Base-by-base conservation (phyloP, 441 rosid genomes). In the Cnidoscolus chayamansa region DNA sequence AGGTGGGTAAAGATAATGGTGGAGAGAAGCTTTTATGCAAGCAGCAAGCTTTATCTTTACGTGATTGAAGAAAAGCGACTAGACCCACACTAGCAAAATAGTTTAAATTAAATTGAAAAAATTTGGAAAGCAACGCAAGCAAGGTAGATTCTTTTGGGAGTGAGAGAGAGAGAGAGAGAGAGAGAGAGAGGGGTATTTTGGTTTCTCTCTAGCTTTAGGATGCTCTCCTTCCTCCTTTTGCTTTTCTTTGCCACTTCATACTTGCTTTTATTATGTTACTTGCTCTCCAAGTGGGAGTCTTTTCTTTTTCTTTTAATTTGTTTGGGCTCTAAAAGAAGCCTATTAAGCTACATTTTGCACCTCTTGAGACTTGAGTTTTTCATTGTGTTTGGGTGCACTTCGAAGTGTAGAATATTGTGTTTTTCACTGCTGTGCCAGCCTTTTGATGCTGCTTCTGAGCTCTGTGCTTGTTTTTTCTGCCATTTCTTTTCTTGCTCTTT, bases 11-110 rank as follows among this genome's bases (percentile, higher is more conserved):
- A 79, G 84, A 73, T 79, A 80, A 74, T 74, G 81, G 75, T 78
- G 77, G 63, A 77, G 70, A 32, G 3, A 71, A 72, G 82, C 86
- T 81, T 77, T 78, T 70, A 57, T 19, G 10, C n/a, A 49, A 64
- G 25, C 17, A 73, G 71, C 77, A 80, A 73, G 81, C 88, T 80
- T 84, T 74, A 65, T 30, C 87, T 86, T 81, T 86, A 76, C 87
- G 80, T 84, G 73, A 69, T 31, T 69, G 77, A 60, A 74, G 74
- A 40, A 61, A 78, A 62, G 64, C 20, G 10, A 0, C 30, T 30
- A 45, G 64, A 72, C 77, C 71, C 70, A 37, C 68, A 30, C 58
- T 40, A 68, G 56, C 70, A 45, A 58, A 43, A 50, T 7, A 17
- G 2, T 7, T 40, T 30, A 16, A 49, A 32, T 49, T 6, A n/a